Percentiles rank a stretch among this genome's conserved stretches.
Evolutionary conservation across 192 early-diverging fungal genomes (phyloP).

Genomic region (Linnemannia hyalina): DNA sequence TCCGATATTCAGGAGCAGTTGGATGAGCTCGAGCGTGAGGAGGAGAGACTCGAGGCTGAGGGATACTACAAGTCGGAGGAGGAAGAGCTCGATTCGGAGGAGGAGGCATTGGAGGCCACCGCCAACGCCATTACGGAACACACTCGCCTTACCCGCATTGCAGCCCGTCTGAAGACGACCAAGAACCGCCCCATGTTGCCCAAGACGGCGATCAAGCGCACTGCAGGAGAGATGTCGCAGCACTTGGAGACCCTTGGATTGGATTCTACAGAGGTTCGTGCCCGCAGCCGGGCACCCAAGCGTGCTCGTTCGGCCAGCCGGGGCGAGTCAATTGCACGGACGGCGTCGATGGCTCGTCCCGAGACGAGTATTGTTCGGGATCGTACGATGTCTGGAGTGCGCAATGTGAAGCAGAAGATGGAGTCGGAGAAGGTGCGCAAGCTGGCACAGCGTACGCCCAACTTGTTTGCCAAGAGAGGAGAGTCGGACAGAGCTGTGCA

Average conservation of each 20-base stretch:
- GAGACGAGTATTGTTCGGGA: conserved; percentile 70
- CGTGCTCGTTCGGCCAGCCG: conserved; percentile 81
- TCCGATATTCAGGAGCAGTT: conserved; percentile 96
- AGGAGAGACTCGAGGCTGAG: conserved; percentile 93
- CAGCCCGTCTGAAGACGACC: conserved; percentile 84
- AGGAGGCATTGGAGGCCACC: conserved; percentile 79
- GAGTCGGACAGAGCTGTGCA: conserved; percentile 95
- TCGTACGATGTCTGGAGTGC: conserved; percentile 83
- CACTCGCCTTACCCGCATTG: conserved; percentile 85
- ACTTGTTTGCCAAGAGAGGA: conserved; percentile 84
- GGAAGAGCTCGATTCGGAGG: conserved; percentile 85
- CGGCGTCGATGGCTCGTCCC: conserved; percentile 72
- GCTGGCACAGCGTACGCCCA: conserved; percentile 78
- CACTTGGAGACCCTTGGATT: conserved; percentile 83
- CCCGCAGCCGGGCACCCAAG: conserved; percentile 77
- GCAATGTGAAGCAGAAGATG: conserved; percentile 66
- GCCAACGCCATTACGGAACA: conserved; percentile 88
- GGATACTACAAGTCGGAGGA: conserved; percentile 91
- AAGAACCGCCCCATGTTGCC: conserved; percentile 81
- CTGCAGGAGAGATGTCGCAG: conserved; percentile 72
- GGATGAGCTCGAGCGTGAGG: conserved; percentile 96
- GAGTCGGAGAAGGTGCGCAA: conserved; percentile 85
- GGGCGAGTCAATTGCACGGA: conserved; percentile 74
- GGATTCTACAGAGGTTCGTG: conserved; percentile 72
- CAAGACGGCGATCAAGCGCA: conserved; percentile 66